Evolutionary conservation across 83 land plant genomes (phyloP).

Genomic region (Isoetes engelmannii): DNA sequence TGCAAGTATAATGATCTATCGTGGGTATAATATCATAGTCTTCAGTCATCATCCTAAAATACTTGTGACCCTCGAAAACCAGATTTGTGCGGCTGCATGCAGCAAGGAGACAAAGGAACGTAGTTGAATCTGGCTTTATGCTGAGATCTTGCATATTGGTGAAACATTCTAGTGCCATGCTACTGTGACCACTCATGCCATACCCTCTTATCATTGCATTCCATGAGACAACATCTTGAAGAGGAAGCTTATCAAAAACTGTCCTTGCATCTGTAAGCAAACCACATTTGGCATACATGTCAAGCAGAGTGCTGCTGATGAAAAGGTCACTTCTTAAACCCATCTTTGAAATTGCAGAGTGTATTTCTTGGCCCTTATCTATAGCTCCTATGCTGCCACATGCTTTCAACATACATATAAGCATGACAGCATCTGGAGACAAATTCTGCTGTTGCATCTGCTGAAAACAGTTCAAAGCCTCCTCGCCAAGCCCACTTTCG

Average conservation of each 20-base stretch:
- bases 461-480: background rate
- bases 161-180: constrained; percentile 29
- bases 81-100: constrained; percentile 37
- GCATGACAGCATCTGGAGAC: constrained; percentile 14
- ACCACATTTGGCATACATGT: constrained; percentile 59
- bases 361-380: constrained; percentile 38
- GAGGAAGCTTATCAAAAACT: constrained; percentile 19
- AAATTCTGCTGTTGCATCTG: background rate
- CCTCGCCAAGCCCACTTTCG: background rate
- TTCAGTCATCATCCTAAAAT: constrained; percentile 29
- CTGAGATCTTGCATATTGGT: constrained; percentile 25
- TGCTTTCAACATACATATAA: constrained; percentile 19
- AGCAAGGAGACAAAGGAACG: constrained; percentile 36
- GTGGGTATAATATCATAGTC: constrained; percentile 26
- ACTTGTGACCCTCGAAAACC: constrained; percentile 23
- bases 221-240: constrained; percentile 28
- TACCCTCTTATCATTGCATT: constrained; percentile 47
- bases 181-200: constrained; percentile 39
- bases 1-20: constrained; percentile 39
- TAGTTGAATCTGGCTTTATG: constrained; percentile 31
- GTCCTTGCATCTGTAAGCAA: constrained; percentile 17
- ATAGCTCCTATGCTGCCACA: constrained; percentile 22
- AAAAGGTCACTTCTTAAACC: constrained; percentile 28
- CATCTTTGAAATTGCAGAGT: constrained; percentile 31
- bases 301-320: constrained; percentile 43